These are phyloP conservation scores for Adansonia digitata DNA, from an alignment of 345 rosid genomes.

Conservation along the genomic window DNA sequence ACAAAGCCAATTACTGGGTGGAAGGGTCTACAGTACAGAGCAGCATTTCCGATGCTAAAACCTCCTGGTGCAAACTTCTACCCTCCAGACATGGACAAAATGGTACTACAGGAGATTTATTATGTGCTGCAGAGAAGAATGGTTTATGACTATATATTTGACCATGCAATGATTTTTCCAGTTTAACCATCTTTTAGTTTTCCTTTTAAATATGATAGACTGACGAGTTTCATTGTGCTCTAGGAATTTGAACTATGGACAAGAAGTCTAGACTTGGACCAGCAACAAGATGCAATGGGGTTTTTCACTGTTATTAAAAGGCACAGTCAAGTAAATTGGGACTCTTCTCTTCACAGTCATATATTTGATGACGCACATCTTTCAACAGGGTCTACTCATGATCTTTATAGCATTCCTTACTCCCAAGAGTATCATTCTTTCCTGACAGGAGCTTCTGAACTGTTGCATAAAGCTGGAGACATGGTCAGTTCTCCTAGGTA, in stretches of 20 bases:
- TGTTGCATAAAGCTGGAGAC: slow-evolving; percentile 83
- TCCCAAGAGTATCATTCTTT: slow-evolving; percentile 59
- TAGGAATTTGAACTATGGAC: slow-evolving; percentile 84
- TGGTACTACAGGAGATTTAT: slow-evolving; percentile 35
- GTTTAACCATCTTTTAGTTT: slow-evolving; percentile 1
- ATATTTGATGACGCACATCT: slow-evolving; percentile 25
- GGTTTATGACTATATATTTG: neutral
- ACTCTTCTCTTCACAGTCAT: slow-evolving; percentile 30
- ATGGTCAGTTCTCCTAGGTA: slow-evolving; percentile 70
- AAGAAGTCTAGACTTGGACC: slow-evolving; percentile 42
- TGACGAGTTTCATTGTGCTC: slow-evolving; percentile 18
- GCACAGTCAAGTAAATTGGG: slow-evolving; percentile 46
- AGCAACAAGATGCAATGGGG: slow-evolving; percentile 55
- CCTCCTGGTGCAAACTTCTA: slow-evolving; percentile 95
- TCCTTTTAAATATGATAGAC: slow-evolving; percentile 2
- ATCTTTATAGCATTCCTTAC: slow-evolving; percentile 60
- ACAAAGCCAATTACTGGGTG: slow-evolving; percentile 62
- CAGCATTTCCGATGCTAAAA: slow-evolving; percentile 68
- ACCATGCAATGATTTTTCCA: neutral
- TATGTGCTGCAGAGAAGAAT: neutral
- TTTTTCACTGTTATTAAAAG: slow-evolving; percentile 80
- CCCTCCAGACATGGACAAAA: slow-evolving; percentile 95
- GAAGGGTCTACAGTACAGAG: slow-evolving; percentile 87
- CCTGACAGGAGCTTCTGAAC: slow-evolving; percentile 59
- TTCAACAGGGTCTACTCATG: slow-evolving; percentile 31